Evolutionary conservation across 306 rosid species (phyloP), one percentile per base, ranked within the genome.

Genomic region (Lotus japonicus): DNA sequence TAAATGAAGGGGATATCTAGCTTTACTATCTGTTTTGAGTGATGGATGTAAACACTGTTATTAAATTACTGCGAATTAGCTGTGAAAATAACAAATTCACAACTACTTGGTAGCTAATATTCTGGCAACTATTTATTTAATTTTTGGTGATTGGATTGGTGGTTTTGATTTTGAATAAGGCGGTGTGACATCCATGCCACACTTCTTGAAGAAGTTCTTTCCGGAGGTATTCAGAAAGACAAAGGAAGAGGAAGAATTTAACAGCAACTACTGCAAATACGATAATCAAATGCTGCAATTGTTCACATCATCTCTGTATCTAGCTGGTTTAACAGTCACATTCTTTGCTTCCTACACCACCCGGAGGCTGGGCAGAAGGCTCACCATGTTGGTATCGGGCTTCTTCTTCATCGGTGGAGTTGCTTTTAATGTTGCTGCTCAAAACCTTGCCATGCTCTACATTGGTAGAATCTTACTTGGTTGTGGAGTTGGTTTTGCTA

Each of bases 401-500:
- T 4, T 81, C 33, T 73, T 87, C 70, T 89, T 85, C 80, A 67
- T 89, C 0, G n/a, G 35, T 8, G 96, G 94, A 1, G 79, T 86
- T 35, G 58, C 18, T 35, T 71, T 89, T 3, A 83, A 84, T 18
- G 84, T 91, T 3, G 77, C 85, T 0, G 90, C 92, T 5, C 77
- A 77, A 35, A 39, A 73, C 62, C 81, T 87, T 12, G 12, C 70
- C 64, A 76, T 85, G 84, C 91, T 89, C 38, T 80, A 87, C 60
- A 0, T 65, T 44, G 94, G 94, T 13, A 73, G 96, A 12, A 31
- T 87, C 75, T 58, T 87, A 21, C 91, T 89, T 21, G 96, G 96
- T 5, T 87, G 71, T 63, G 96, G 96, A 1, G 79, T 83, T 67
- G 96, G 96, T 60, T 89, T 89, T 41, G 95, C 96, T 54, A 89